These are phyloP conservation scores for Neurospora cerealis DNA, from an alignment of 495 filamentous ascomycete species.

Conservation along the genomic window DNA sequence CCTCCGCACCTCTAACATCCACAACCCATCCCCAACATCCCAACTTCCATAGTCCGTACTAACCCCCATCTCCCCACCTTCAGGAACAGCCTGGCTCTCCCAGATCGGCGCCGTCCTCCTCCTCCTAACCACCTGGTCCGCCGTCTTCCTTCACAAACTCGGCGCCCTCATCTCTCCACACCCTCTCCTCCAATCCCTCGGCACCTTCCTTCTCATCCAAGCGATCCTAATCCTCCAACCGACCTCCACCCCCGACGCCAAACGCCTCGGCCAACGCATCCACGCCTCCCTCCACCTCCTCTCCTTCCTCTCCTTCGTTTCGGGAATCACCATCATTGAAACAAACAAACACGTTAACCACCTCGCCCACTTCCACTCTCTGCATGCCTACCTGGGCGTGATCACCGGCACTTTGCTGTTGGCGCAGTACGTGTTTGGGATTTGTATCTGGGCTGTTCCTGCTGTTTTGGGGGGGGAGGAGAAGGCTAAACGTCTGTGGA, in stretches of 20 bases:
- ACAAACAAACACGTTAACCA: conserved; percentile 61
- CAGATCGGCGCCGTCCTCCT: conserved; percentile 45
- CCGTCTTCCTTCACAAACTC: conserved; percentile 52
- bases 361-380: conserved; percentile 59
- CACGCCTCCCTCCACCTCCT: conserved; percentile 60
- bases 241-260: conserved; percentile 65
- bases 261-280: conserved; percentile 55
- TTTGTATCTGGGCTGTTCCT: conserved; percentile 68
- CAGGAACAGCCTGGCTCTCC: conserved; percentile 35
- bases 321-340: conserved; percentile 69
- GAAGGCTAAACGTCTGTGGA: conserved; percentile 73
- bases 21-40: not conserved
- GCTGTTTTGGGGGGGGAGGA: conserved; percentile 64
- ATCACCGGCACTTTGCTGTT: conserved; percentile 62
- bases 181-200: conserved; percentile 74
- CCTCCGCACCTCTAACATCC: not conserved
- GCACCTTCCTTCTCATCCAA: conserved; percentile 63
- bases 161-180: conserved; percentile 74
- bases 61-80: conserved; percentile 23
- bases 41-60: not conserved
- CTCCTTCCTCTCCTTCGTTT: conserved; percentile 49
- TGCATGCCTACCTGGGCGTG: conserved; percentile 72
- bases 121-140: conserved; percentile 60
- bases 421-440: conserved; percentile 65
- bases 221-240: conserved; percentile 81